Percentiles rank a stretch among this genome's conserved stretches.
phyloP scores from a whole-genome alignment of 345 rosid genomes.

The Syzygium grande region DNA sequence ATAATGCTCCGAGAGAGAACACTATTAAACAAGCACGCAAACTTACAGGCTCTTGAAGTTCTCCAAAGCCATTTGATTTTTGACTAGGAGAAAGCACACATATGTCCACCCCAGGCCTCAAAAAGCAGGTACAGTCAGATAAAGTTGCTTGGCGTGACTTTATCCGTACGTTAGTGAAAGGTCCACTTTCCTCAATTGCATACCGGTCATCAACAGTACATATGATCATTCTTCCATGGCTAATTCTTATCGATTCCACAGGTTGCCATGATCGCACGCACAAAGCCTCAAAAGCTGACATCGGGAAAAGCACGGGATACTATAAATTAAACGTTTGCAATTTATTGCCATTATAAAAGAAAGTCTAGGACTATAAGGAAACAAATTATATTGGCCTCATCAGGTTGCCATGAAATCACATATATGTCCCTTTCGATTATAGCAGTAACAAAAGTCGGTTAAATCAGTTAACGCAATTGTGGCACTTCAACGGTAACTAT shows the following conservation, averaged over 20 bases:
- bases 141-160: slow-evolving; percentile 57
- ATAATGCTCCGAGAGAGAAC: not conserved
- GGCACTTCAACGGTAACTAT: not conserved
- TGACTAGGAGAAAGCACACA: slow-evolving; percentile 37
- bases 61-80: slow-evolving; percentile 15
- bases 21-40: not conserved
- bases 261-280: slow-evolving; percentile 50
- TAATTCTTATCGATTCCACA: slow-evolving; percentile 41
- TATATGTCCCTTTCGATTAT: not conserved
- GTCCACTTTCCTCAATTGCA: slow-evolving; percentile 26
- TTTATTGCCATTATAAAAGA: not conserved
- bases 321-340: not conserved
- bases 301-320: not conserved
- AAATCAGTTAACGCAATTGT: not conserved
- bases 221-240: slow-evolving; percentile 38
- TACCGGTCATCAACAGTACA: slow-evolving; percentile 25
- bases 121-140: slow-evolving; percentile 58
- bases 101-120: slow-evolving; percentile 76
- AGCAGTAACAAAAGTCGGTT: not conserved
- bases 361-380: not conserved
- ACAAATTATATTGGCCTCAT: not conserved
- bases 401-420: not conserved
- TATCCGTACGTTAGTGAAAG: slow-evolving; percentile 48
- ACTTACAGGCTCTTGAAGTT: slow-evolving; percentile 32
- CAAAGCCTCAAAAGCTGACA: slow-evolving; percentile 73